phyloP scores from a whole-genome alignment of 1,284 basidiomycete species.

The Rhodotorula sp. region DNA sequence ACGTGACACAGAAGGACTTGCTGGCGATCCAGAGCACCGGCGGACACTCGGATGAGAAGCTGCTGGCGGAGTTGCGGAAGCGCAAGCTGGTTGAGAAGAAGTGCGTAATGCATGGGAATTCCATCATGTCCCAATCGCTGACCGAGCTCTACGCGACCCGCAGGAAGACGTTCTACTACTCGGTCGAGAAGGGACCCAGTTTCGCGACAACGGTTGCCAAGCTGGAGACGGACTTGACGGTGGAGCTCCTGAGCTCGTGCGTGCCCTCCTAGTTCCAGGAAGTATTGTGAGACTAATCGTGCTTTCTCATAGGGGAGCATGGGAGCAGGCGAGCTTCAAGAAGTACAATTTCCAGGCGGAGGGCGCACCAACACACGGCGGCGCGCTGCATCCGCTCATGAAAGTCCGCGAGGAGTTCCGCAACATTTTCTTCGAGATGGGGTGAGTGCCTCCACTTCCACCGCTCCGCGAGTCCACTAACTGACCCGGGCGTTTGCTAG shows the following conservation, averaged over 20 bases:
- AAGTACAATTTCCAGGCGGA: conserved; percentile 99
- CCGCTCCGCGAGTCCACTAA: background rate
- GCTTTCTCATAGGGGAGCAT: conserved; percentile 64
- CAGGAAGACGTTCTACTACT: conserved; percentile 95
- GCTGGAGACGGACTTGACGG: conserved; percentile 95
- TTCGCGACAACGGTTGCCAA: conserved; percentile 94
- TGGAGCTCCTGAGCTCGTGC: conserved; percentile 88
- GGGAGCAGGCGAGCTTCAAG: conserved; percentile 91
- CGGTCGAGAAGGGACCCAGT: conserved; percentile 75
- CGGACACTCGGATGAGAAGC: conserved; percentile 66
- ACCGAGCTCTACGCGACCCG: background rate
- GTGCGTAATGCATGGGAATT: conserved; percentile 42
- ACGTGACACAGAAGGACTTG: conserved; percentile 73
- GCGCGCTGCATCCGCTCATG: conserved; percentile 90
- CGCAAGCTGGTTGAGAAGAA: conserved; percentile 69
- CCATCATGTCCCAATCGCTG: background rate
- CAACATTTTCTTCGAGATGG: conserved; percentile 99
- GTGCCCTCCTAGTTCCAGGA: conserved; percentile 40
- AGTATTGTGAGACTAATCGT: background rate
- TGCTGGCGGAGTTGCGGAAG: conserved; percentile 81
- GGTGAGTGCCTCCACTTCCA: conserved; percentile 58
- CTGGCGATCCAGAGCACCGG: conserved; percentile 72
- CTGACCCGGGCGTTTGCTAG: conserved; percentile 52
- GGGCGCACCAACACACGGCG: conserved; percentile 80
- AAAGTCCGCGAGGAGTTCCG: conserved; percentile 98